These are phyloP conservation scores for Claviceps digitariae DNA, from an alignment of 2,329 filamentous ascomycete genomes.

Conservation along the genomic window DNA sequence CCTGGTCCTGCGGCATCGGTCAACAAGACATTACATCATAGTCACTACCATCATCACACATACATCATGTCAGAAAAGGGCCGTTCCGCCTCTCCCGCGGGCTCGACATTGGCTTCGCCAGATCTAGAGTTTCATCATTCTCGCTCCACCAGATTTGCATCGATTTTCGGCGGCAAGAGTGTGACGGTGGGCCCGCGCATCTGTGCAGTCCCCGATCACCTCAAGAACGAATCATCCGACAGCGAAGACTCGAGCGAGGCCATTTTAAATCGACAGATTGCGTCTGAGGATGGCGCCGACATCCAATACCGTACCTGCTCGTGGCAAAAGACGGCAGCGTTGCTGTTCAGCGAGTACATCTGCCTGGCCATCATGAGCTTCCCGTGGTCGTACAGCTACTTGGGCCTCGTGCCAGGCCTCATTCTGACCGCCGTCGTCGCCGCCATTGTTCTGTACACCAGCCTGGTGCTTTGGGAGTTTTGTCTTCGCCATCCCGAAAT, in stretches of 20 bases:
- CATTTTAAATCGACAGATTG: conserved; percentile 54
- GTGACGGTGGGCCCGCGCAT: conserved; percentile 39
- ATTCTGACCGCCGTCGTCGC: conserved; percentile 74
- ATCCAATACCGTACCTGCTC: conserved; percentile 91
- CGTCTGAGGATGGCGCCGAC: conserved; percentile 58
- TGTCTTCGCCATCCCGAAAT: conserved; percentile 84
- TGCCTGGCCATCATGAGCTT: conserved; percentile 91
- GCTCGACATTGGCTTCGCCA: conserved; percentile 6
- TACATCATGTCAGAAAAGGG: conserved; percentile 16
- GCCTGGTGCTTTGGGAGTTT: conserved; percentile 56
- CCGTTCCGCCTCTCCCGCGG: not conserved
- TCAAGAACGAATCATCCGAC: conserved; percentile 23
- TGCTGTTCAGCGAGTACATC: conserved; percentile 93
- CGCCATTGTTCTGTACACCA: conserved; percentile 67
- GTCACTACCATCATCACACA: not conserved
- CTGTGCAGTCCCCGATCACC: conserved; percentile 27
- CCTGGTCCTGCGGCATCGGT: too few species aligned
- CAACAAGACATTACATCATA: too few species aligned
- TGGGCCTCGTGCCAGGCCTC: conserved; percentile 73
- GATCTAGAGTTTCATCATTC: conserved; percentile 13
- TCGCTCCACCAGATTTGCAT: conserved; percentile 17
- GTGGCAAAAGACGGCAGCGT: conserved; percentile 85
- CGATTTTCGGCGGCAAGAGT: conserved; percentile 24
- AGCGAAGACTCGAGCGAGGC: conserved; percentile 32
- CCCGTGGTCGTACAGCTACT: conserved; percentile 78